Evolutionary conservation across 768 basidiomycete genomes (phyloP).

Genomic region (Nidularia pulvinata): DNA sequence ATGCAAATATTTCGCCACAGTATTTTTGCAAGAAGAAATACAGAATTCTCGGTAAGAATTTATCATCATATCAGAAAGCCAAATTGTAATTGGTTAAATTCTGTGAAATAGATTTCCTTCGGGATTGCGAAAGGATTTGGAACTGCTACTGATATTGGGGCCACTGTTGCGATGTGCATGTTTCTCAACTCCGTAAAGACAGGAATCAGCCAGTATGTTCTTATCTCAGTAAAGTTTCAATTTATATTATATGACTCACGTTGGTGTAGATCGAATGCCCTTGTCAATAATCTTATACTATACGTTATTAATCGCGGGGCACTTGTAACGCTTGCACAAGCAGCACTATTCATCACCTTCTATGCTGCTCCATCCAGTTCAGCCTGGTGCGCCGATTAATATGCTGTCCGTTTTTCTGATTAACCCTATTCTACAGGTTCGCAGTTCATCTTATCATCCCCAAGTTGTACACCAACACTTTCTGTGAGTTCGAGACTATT

Average conservation of each 20-base stretch:
- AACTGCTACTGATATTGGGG: constrained; percentile 30
- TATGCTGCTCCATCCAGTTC: constrained; percentile 20
- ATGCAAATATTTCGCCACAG: not conserved
- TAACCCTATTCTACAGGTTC: constrained; percentile 14
- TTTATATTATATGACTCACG: not conserved
- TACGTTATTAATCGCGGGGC: constrained; percentile 30
- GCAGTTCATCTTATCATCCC: constrained; percentile 36
- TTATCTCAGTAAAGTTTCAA: not conserved
- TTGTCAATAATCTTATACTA: constrained; percentile 18
- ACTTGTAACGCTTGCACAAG: constrained; percentile 32
- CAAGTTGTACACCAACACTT: constrained; percentile 37
- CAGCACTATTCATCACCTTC: constrained; percentile 27
- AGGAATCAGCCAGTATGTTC: constrained; percentile 22
- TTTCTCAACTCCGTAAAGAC: constrained; percentile 23
- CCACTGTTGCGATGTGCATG: constrained; percentile 30
- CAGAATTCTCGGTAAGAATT: not conserved
- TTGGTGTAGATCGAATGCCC: not conserved
- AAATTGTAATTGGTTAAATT: not conserved
- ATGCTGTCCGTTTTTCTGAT: not conserved
- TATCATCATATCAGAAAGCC: not conserved
- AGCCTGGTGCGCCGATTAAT: constrained; percentile 21
- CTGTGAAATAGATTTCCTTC: constrained; percentile 22
- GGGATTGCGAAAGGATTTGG: constrained; percentile 33
- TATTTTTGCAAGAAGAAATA: not conserved
- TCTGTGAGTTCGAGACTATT: constrained; percentile 28